phyloP scores from a whole-genome alignment of 345 rosid species.

The Microcos paniculata region DNA sequence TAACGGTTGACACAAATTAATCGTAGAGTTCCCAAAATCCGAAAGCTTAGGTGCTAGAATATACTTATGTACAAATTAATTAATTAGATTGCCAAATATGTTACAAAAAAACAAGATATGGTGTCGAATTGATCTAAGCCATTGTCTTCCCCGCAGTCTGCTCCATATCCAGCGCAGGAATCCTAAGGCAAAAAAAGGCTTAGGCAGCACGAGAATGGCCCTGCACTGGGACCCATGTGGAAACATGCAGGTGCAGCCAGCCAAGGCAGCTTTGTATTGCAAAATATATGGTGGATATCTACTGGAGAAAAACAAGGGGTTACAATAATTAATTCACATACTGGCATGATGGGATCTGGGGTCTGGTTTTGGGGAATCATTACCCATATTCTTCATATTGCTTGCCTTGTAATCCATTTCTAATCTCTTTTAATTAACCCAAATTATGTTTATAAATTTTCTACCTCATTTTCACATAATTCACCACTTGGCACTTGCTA shows the following conservation, averaged over 20 bases:
- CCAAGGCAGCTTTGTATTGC: neutral
- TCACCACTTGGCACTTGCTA: too few species aligned
- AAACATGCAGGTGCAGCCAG: neutral
- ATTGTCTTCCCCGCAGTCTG: neutral
- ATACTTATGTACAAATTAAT: too few species aligned
- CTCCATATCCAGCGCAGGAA: conserved; percentile 17
- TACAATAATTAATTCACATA: neutral
- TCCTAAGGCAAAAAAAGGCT: neutral
- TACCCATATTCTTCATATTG: neutral
- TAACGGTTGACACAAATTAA: too few species aligned
- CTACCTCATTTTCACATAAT: too few species aligned
- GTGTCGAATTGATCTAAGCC: neutral
- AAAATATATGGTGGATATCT: neutral
- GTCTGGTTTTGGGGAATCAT: neutral
- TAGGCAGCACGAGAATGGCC: conserved; percentile 13
- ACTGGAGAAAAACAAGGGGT: neutral
- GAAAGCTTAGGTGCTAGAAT: too few species aligned
- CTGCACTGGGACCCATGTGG: conserved; percentile 27
- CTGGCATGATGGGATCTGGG: conserved; percentile 1
- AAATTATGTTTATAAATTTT: too few species aligned
- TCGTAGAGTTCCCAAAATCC: too few species aligned
- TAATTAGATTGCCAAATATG: too few species aligned
- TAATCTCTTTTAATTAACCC: neutral
- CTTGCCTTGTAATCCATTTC: neutral
- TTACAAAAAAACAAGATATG: neutral